Conservation (phyloP, 2,329 filamentous ascomycete species). For the Monilinia vaccinii-corymbosi region DNA sequence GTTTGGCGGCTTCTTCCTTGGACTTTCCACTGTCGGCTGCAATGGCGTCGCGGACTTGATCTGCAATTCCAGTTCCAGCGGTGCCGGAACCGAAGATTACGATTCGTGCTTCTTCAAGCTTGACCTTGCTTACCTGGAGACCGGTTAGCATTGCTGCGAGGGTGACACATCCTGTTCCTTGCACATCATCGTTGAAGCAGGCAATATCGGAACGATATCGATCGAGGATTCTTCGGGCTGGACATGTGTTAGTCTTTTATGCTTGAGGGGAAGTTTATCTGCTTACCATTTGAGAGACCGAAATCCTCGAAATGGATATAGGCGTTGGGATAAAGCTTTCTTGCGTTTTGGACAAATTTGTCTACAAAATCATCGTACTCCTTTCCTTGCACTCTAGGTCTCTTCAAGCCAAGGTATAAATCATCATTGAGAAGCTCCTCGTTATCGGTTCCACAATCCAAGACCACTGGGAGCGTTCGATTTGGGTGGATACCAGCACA, state of each 20-base stretch:
- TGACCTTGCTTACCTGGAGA: constrained; percentile 56
- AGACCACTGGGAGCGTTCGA: constrained; percentile 67
- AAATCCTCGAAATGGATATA: constrained; percentile 91
- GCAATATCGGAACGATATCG: constrained; percentile 63
- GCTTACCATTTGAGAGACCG: constrained; percentile 58
- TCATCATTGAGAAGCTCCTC: constrained; percentile 63
- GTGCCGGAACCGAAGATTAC: constrained; percentile 74
- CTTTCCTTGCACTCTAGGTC: constrained; percentile 58
- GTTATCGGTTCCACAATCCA: constrained; percentile 84
- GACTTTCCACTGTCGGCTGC: constrained; percentile 55
- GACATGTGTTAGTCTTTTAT: neutral
- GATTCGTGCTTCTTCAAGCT: constrained; percentile 59
- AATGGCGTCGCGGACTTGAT: constrained; percentile 75
- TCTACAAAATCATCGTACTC: constrained; percentile 72
- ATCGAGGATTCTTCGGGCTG: constrained; percentile 61
- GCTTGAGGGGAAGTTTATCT: too few relatives aligned
- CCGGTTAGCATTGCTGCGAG: constrained; percentile 74
- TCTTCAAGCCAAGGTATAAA: constrained; percentile 66
- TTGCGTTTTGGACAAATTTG: constrained; percentile 58
- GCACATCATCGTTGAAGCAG: constrained; percentile 88
- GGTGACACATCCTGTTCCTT: constrained; percentile 82
- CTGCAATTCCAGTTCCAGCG: constrained; percentile 77
- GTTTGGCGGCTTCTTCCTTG: constrained; percentile 65
- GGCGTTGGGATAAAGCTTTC: constrained; percentile 64
- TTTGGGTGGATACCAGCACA: constrained; percentile 82